Base-by-base conservation (phyloP, 2,329 filamentous ascomycete genomes). In the Alternaria triticina region DNA sequence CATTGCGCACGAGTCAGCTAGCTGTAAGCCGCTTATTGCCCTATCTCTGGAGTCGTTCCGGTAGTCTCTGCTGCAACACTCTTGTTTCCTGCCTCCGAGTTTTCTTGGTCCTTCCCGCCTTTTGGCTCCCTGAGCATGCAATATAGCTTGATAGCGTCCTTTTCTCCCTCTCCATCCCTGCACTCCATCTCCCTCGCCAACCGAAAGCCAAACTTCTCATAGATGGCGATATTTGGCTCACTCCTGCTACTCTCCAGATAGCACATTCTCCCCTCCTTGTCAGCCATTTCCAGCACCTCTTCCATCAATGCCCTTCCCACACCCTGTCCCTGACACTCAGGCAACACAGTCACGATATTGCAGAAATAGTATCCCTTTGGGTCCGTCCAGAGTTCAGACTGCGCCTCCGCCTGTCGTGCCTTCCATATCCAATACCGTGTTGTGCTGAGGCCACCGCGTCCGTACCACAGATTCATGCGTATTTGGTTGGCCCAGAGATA, bases 351-450 rank as follows among this genome's bases (percentile, higher is more conserved):
- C 71, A 93, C 87, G 64, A 93, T 91, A 72, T 93, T 93, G 67
- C 91, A 89, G 69, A 93, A 93, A 72, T 92, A 93, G 72, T 93
- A 93, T 0, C 91, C 91, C 6, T 84, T 82, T 0, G 85, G 83
- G 60, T 91, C 88, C 0, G 82, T 87, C 90, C 90, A 93, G 4
- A 92, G 79, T 25, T 86, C 80, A 0, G 81, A 80, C 59, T 92
- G 90, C 1, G 86, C 88, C 43, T 86, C 81, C 0, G 85, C 83
- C 76, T 93, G 90, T 6, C 86, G 83, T 5, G 83, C 83, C 73
- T 93, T 93, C 90, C 90, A 93, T 68, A 92, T 90, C 77, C 87
- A 89, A 74, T 93, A 93, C 6, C 91, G 86, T 79, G 85, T 86
- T 8, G 89, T 86, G 61, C 87, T 89, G 4, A 93, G 80, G 0